Base-by-base conservation (phyloP, 352 stramenopile genomes). In the Thraustochytrium striatum region DNA sequence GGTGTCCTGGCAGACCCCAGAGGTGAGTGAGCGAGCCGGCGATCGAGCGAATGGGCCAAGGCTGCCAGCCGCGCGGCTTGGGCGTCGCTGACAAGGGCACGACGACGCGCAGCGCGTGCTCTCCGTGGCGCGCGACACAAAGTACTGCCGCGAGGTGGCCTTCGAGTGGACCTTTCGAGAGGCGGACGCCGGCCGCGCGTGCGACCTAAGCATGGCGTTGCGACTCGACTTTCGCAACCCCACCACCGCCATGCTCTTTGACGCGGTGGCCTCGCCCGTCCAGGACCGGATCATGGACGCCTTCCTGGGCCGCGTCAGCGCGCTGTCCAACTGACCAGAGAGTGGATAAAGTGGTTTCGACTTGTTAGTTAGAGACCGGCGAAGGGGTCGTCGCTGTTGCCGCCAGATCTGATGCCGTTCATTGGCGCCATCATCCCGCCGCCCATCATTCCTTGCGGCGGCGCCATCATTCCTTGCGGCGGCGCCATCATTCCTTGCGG, bases 231-330 rank as follows among this genome's bases (percentile, higher is more conserved):
- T 55, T 25, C 16, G 25, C 16, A 21, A 16, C 16, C 16, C 16
- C 1, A 61, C 8, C 1, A 44, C 41, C 33, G 52, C 44, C n/a
- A 33, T 75, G 13, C 39, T 75, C n/a, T 75, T 75, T 75, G 65
- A 75, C 3, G 11, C 50, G 39, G 58, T 75, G 19, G 32, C 65
- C 16, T 30, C 65, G 21, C n/a, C 3, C 21, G 61, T 75, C 35
- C 43, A 75, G 50, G 16, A 75, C 5, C 65, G 65, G 28, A 38
- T 75, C 32, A 50, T 75, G n/a, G 7, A 58, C 5, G 65, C 65
- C n/a, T 62, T 75, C 30, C 3, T 43, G 9, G 65, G 7, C 0
- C 65, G 65, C 52, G 25, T 8, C 19, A 75, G 28, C 11, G 41
- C 36, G 21, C 65, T 65, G 5, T 21, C n/a, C 65, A 52, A 50